phyloP scores from a whole-genome alignment of 495 filamentous ascomycete genomes.

The Barbatosphaeria neglecta region DNA sequence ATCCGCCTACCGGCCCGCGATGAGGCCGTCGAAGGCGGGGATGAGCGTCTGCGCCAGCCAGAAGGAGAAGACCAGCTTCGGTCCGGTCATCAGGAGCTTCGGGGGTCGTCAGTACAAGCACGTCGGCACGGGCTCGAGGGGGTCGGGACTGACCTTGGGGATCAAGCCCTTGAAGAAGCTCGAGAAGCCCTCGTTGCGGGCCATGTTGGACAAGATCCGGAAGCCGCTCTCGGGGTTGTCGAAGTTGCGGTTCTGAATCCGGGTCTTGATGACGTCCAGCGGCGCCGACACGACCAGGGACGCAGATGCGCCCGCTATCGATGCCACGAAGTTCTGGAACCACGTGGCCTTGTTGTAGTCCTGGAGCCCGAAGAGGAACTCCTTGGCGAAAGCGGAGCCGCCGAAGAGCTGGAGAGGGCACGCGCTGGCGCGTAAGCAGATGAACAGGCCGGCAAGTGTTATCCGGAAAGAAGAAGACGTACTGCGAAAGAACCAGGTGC shows the following conservation, averaged over 20 bases:
- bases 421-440: constrained; percentile 1
- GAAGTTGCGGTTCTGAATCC: constrained; percentile 98
- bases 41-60: constrained; percentile 96
- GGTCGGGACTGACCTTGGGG: constrained; percentile 51
- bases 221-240: constrained; percentile 93
- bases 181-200: constrained; percentile 68
- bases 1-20: constrained; percentile 6
- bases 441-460: background rate
- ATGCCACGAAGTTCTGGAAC: constrained; percentile 95
- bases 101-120: constrained; percentile 3
- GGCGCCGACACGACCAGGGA: constrained; percentile 90
- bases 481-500: constrained; percentile 95
- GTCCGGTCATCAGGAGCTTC: constrained; percentile 92
- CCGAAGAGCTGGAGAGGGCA: constrained; percentile 72
- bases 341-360: constrained; percentile 96
- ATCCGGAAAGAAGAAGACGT: constrained; percentile 29
- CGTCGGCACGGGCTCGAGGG: background rate
- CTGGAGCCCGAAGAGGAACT: constrained; percentile 72
- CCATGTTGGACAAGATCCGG: constrained; percentile 79
- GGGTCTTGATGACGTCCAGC: constrained; percentile 96
- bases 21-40: constrained; percentile 39
- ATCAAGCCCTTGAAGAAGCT: constrained; percentile 97
- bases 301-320: constrained; percentile 83
- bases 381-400: constrained; percentile 95
- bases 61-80: constrained; percentile 98